A percentile compares a stretch with the other conserved stretches of the same genome.
phyloP scores from a whole-genome alignment of 163 green algal species.

The Chlorella variabilis region DNA sequence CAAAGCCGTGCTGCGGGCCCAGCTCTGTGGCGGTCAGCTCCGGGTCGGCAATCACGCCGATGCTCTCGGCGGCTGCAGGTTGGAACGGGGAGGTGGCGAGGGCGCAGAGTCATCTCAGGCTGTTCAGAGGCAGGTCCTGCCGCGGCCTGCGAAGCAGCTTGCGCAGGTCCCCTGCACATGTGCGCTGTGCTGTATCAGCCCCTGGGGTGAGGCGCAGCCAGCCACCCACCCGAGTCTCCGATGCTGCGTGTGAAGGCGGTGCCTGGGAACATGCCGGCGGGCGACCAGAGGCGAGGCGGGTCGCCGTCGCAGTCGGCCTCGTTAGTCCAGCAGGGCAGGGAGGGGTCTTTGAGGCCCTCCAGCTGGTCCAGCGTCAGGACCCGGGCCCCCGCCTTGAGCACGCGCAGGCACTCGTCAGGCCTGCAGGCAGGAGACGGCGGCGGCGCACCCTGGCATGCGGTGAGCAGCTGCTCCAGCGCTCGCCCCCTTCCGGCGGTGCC shows the following conservation, averaged over 20 bases:
- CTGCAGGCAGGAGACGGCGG: conserved; percentile 57
- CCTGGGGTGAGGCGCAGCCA: too few species aligned
- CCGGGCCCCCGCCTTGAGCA: conserved; percentile 79
- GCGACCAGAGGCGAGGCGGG: conserved; percentile 87
- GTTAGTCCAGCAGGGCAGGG: conserved; percentile 78
- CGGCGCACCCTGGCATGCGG: too few species aligned
- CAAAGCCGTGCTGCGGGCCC: conserved; percentile 56
- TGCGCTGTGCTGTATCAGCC: too few species aligned
- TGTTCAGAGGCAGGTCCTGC: neutral
- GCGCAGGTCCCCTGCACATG: too few species aligned
- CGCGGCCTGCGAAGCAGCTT: too few species aligned
- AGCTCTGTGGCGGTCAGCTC: conserved; percentile 71
- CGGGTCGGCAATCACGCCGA: conserved; percentile 90
- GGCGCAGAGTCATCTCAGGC: neutral
- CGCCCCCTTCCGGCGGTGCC: too few species aligned
- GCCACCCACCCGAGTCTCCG: conserved; percentile 78
- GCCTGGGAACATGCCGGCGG: conserved; percentile 82
- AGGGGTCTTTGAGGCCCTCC: conserved; percentile 86
- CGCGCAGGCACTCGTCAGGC: conserved; percentile 88
- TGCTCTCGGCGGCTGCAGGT: conserved; percentile 77
- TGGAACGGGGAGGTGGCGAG: neutral
- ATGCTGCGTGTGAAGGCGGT: conserved; percentile 96
- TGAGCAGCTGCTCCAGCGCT: too few species aligned
- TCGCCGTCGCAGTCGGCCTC: conserved; percentile 92
- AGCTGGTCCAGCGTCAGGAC: conserved; percentile 95